Percentiles rank a stretch among this genome's conserved stretches.
phyloP scores from a whole-genome alignment of 2,329 filamentous ascomycete species.

The Pseudophaeomoniella oleicola region DNA sequence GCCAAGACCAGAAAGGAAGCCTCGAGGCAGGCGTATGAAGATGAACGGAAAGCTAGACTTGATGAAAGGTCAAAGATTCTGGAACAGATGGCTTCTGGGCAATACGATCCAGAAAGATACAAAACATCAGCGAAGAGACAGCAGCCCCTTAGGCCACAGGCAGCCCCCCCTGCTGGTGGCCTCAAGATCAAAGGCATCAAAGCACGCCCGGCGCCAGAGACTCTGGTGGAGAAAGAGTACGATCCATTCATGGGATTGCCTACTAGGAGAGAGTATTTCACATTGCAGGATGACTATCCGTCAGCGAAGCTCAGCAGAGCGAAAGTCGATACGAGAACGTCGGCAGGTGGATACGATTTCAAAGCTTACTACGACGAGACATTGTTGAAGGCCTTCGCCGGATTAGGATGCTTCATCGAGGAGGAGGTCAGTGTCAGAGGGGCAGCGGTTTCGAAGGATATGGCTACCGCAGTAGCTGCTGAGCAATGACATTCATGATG shows the following conservation, averaged over 20 bases:
- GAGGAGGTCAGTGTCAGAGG: conserved; percentile 42
- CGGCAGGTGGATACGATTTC: conserved; percentile 71
- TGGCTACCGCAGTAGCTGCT: conserved; percentile 5
- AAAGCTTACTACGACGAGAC: conserved; percentile 68
- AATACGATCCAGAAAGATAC: not conserved
- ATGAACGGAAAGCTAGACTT: conserved; percentile 50
- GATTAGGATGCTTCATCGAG: conserved; percentile 71
- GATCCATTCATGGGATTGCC: conserved; percentile 73
- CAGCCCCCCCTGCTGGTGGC: conserved; percentile 19
- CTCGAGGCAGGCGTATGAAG: conserved; percentile 53
- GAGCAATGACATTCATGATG: too few relatives aligned
- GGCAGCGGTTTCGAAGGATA: conserved; percentile 1
- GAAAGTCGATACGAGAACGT: conserved; percentile 49
- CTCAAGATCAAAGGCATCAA: conserved; percentile 64
- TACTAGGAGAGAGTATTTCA: conserved; percentile 55
- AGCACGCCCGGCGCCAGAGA: conserved; percentile 42
- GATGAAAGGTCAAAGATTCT: conserved; percentile 56
- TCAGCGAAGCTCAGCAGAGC: conserved; percentile 59
- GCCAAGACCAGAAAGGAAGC: conserved; percentile 47
- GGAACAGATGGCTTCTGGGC: conserved; percentile 44
- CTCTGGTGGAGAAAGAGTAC: conserved; percentile 54
- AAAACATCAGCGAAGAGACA: not conserved
- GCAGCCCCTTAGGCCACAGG: not conserved
- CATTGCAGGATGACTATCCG: conserved; percentile 54
- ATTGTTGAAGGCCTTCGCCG: conserved; percentile 79